Evolutionary conservation across 225 moss, liverwort and hornwort species (phyloP).

Genomic region (Rhytidiadelphus loreus): DNA sequence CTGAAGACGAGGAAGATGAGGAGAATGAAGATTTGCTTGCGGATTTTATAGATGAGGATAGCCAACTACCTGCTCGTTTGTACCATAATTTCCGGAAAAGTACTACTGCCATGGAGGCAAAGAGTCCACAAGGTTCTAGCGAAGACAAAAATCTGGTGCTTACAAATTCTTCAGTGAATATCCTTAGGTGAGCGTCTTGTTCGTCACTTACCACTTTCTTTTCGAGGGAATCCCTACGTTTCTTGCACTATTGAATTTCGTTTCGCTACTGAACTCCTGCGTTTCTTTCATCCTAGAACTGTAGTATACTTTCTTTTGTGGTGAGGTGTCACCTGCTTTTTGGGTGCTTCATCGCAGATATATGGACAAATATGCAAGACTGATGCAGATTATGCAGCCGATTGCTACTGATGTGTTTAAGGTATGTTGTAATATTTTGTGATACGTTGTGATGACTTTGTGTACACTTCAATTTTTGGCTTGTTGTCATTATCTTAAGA

Average conservation of each 20-base stretch:
- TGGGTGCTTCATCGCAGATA: slow-evolving; percentile 42
- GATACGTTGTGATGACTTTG: background rate
- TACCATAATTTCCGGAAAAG: slow-evolving; percentile 49
- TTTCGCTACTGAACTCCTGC: background rate
- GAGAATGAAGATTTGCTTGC: slow-evolving; percentile 95
- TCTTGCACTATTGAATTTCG: background rate
- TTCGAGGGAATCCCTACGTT: background rate
- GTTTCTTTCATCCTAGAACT: background rate
- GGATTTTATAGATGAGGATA: slow-evolving; percentile 99
- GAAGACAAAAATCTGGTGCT: slow-evolving; percentile 50
- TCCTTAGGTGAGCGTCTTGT: slow-evolving; percentile 61
- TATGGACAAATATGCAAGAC: slow-evolving; percentile 95
- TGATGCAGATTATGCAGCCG: slow-evolving; percentile 97
- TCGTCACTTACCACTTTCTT: background rate
- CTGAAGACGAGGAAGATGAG: slow-evolving; percentile 51
- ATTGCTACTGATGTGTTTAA: slow-evolving; percentile 87
- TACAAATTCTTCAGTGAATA: slow-evolving; percentile 88
- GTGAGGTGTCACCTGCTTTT: background rate
- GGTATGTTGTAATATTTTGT: slow-evolving; percentile 17
- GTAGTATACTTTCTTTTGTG: background rate
- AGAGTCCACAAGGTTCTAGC: slow-evolving; percentile 33
- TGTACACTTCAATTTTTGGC: background rate
- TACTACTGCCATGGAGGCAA: slow-evolving; percentile 13
- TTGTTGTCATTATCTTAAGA: background rate
- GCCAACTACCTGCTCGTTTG: slow-evolving; percentile 86